Base-by-base conservation (phyloP, 2,329 filamentous ascomycete species). In the Coniochaeta sp. region DNA sequence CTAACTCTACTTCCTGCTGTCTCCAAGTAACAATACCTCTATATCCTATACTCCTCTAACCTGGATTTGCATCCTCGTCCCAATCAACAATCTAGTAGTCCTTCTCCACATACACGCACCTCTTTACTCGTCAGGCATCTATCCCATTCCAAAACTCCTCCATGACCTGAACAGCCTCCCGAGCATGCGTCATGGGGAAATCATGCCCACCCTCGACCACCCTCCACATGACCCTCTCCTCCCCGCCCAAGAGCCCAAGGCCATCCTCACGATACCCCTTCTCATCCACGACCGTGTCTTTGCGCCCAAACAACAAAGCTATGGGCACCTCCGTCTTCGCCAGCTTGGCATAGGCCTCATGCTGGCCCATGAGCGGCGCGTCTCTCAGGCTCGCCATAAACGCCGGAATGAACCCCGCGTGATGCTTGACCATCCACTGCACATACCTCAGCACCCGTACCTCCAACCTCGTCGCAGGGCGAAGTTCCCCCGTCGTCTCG, bases 371-470 rank as follows among this genome's bases (percentile, higher is more conserved):
- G 60, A 87, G 73, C 11, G 83, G 83, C 12, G 79, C 81, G 64
- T 80, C 72, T 52, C 78, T 77, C 60, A 87, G 76, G 55, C 80
- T 82, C 57, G 79, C 82, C 75, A 85, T 81, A 68, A 87, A 87
- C 9, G 83, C 79, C 8, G 77, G 77, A 14, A 87, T 77, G 69
- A 87, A 87, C 12, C 84, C 85, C 8, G 70, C 64, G 69, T 87
- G 84, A 66, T 82, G 65, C 9, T 73, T 67, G 8, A 86, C 73
- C 74, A 85, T 83, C 85, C 84, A 87, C 62, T 80, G 76, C 47
- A 87, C 79, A 64, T 81, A 81, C 57, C 72, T 70, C 58, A 79
- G 73, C 24, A 85, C 81, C 31, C 75, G 71, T 44, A 70, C 66
- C 68, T 83, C 79, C 58, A 84, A 73, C 16, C 75, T 72, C 22